Base-by-base conservation (phyloP, 257 asterid genomes). In the Solanum sejunctum region DNA sequence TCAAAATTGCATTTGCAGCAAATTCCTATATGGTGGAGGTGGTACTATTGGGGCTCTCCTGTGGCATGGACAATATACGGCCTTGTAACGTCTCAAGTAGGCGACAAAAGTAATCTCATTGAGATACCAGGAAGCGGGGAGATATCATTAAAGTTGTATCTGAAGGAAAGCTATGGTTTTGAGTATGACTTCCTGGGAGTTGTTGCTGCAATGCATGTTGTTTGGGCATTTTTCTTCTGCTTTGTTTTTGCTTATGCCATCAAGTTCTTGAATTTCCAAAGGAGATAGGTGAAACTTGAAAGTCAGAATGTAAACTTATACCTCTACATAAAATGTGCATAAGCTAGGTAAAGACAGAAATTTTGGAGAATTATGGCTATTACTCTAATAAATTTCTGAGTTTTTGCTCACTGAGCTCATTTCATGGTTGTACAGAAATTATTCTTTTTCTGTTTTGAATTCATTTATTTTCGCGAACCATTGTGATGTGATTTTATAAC, bases 1-100 rank as follows among this genome's bases (percentile, higher is more conserved):
- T 57, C 23, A 26, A 47, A 18, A 2, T 52, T 83, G 66, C 55
- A 52, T 71, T 1, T 67, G 61, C 91, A 94, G 98, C 90, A 92
- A 88, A 93, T 95, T 83, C 98, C 98, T 0, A 88, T 92, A 88
- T 95, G 98, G 98, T 95, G 98, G 98, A 92, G 98, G 84, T 95
- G 98, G 97, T 94, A 92, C 81, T 94, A 94, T 85, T 94, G 98
- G 97, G 93, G 88, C 13, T 94, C 98, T 49, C 98, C 98, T 0
- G 95, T 92, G 54, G 92, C 98, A 6, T 93, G 97, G 98, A 93
- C 98, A n/a, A 87, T 95, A 88, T 95, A 95, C 54, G 98, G 98
- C 52, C 92, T 95, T 7, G 81, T 95, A 77, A 90, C 97, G 5
- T 95, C 96, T 61, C 98, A 93, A 77, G 91, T 95, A 66, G 98